Conservation (phyloP, 805 yeast species). For the Ogataea neopini region DNA sequence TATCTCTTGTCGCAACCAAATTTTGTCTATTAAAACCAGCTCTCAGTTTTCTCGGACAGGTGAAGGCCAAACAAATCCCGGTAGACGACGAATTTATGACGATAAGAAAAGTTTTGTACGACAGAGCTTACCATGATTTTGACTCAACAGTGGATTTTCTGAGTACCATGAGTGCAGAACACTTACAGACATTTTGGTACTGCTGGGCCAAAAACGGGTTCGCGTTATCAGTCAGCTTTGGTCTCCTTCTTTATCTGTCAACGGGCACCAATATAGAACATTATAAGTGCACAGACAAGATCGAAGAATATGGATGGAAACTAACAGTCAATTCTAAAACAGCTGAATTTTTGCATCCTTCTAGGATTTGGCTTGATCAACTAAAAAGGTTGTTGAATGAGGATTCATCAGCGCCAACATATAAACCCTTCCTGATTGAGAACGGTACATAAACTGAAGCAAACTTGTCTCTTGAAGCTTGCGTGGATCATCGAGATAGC, state of each 20-base stretch:
- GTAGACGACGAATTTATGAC: conserved; percentile 15
- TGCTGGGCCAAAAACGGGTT: conserved; percentile 18
- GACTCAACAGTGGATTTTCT: conserved; percentile 14
- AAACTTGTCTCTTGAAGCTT: too few species aligned
- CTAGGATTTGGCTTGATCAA: conserved; percentile 22
- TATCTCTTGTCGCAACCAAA: conserved; percentile 13
- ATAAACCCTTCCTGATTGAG: not conserved
- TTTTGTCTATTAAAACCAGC: conserved; percentile 18
- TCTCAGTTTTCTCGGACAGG: conserved; percentile 10
- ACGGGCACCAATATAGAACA: conserved; percentile 7
- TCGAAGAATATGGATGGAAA: conserved; percentile 22
- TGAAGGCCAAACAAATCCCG: not conserved
- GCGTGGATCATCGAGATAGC: too few species aligned
- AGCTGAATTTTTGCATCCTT: conserved; percentile 20
- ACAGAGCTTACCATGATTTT: conserved; percentile 17
- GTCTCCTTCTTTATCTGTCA: conserved; percentile 11
- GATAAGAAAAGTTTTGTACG: conserved; percentile 12
- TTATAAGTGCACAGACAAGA: conserved; percentile 12
- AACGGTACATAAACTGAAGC: not conserved
- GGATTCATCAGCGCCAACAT: not conserved
- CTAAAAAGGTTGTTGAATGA: conserved; percentile 7
- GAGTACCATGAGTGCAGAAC: conserved; percentile 22
- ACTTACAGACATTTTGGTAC: conserved; percentile 24
- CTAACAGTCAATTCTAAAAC: conserved; percentile 20
- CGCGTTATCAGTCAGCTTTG: conserved; percentile 15